Percentiles rank a stretch among this genome's conserved stretches.
These are phyloP conservation scores for Tirmania nivea DNA, from an alignment of 495 filamentous ascomycete species.

Conservation along the genomic window DNA sequence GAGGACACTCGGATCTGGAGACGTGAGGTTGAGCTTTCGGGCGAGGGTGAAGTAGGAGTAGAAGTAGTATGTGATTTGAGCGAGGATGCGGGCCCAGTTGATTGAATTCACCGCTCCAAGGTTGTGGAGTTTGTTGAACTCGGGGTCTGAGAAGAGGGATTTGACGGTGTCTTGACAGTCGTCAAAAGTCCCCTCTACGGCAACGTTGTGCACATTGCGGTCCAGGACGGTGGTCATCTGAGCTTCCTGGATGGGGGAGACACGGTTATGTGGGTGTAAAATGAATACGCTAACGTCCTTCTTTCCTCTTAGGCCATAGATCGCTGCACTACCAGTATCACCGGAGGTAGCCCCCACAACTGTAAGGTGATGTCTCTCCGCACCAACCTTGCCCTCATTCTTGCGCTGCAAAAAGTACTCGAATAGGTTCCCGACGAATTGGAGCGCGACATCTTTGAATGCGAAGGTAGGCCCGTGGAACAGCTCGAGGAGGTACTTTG, in stretches of 20 bases:
- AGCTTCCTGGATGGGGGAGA: constrained; percentile 71
- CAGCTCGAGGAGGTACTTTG: constrained; percentile 71
- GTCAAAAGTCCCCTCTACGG: constrained; percentile 75
- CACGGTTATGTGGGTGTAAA: constrained; percentile 59
- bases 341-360: constrained; percentile 85
- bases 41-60: constrained; percentile 64
- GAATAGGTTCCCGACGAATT: constrained; percentile 85
- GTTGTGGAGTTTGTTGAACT: constrained; percentile 48
- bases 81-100: constrained; percentile 76
- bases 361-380: constrained; percentile 58
- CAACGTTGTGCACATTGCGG: constrained; percentile 70
- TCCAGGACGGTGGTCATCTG: constrained; percentile 90
- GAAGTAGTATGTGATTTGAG: constrained; percentile 88
- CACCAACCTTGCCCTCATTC: constrained; percentile 31
- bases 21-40: constrained; percentile 25
- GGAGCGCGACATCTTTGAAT: constrained; percentile 82
- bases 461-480: constrained; percentile 96
- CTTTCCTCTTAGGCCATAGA: constrained; percentile 92
- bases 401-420: constrained; percentile 79
- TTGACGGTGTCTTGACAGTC: constrained; percentile 95
- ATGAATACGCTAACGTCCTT: constrained; percentile 89
- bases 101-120: constrained; percentile 80
- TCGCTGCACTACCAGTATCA: constrained; percentile 86
- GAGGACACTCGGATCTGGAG: constrained; percentile 39
- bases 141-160: constrained; percentile 62